A percentile compares a stretch with the other conserved stretches of the same genome.
These are phyloP conservation scores for Setaria italica DNA, from an alignment of 202 grass and related monocot species.

Conservation along the genomic window DNA sequence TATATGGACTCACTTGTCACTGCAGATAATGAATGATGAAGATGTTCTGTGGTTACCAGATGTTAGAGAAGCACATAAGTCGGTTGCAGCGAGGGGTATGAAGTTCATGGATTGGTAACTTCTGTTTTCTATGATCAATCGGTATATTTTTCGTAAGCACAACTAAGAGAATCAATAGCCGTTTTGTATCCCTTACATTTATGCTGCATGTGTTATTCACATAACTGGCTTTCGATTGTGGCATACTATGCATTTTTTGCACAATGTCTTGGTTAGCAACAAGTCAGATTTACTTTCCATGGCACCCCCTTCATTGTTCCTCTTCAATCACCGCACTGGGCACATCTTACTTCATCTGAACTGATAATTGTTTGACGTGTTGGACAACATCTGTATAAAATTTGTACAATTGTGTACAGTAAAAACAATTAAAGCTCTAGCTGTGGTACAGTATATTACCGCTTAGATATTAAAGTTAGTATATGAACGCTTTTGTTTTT, in stretches of 20 bases:
- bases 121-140: slow-evolving; percentile 13
- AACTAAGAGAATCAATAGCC: neutral
- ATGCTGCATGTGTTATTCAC: neutral
- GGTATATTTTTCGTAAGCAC: neutral
- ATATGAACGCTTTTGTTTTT: too few relatives aligned
- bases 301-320: neutral
- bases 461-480: too few relatives aligned
- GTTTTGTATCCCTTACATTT: neutral
- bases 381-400: too few relatives aligned
- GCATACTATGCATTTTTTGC: neutral
- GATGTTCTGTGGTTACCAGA: slow-evolving; percentile 83
- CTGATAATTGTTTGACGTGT: too few relatives aligned
- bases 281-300: too few relatives aligned
- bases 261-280: too few relatives aligned
- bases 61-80: slow-evolving; percentile 70
- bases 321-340: neutral
- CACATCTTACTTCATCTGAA: neutral
- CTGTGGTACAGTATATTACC: too few relatives aligned
- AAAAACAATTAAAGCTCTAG: too few relatives aligned
- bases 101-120: slow-evolving; percentile 86
- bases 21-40: slow-evolving; percentile 84
- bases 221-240: neutral
- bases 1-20: neutral
- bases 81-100: slow-evolving; percentile 66
- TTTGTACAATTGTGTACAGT: too few relatives aligned